phyloP scores from a whole-genome alignment of 306 rosid species.

The Vigna mungo region DNA sequence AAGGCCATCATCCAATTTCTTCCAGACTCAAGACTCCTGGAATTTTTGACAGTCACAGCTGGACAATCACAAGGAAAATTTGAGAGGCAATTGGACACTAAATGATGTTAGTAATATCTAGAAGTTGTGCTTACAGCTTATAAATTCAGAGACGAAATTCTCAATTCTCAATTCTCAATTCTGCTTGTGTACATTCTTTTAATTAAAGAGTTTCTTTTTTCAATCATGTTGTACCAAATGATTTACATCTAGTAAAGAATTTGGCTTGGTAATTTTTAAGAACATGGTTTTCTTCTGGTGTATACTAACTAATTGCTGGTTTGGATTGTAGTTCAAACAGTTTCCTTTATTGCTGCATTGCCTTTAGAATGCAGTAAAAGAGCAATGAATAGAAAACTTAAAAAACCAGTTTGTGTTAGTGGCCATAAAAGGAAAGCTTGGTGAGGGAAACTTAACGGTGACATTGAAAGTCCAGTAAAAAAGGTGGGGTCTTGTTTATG shows the following conservation, averaged over 20 bases:
- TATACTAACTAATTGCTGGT: neutral
- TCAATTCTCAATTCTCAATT: slow-evolving; percentile 48
- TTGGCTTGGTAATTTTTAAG: slow-evolving; percentile 32
- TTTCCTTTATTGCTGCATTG: slow-evolving; percentile 9
- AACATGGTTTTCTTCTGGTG: neutral
- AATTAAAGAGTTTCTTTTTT: slow-evolving; percentile 42
- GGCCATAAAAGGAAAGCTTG: slow-evolving; percentile 24
- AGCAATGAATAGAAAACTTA: slow-evolving; percentile 12
- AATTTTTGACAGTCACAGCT: slow-evolving; percentile 44
- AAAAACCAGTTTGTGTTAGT: neutral
- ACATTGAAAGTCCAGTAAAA: slow-evolving; percentile 14
- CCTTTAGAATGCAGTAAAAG: slow-evolving; percentile 21
- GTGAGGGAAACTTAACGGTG: neutral
- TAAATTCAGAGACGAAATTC: slow-evolving; percentile 49
- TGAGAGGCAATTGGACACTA: slow-evolving; percentile 30
- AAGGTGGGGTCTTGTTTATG: slow-evolving; percentile 14
- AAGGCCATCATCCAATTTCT: slow-evolving; percentile 45
- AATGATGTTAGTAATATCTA: slow-evolving; percentile 38
- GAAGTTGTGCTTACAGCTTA: slow-evolving; percentile 42
- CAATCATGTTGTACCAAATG: slow-evolving; percentile 36
- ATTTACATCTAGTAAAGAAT: slow-evolving; percentile 47
- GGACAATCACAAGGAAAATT: neutral
- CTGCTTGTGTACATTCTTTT: slow-evolving; percentile 71
- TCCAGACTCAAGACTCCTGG: slow-evolving; percentile 57
- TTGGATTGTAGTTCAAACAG: neutral